Percentiles rank a stretch among this genome's conserved stretches.
These are phyloP conservation scores for Chytriomyces confervae DNA, from an alignment of 192 early-diverging fungal species.

Conservation along the genomic window DNA sequence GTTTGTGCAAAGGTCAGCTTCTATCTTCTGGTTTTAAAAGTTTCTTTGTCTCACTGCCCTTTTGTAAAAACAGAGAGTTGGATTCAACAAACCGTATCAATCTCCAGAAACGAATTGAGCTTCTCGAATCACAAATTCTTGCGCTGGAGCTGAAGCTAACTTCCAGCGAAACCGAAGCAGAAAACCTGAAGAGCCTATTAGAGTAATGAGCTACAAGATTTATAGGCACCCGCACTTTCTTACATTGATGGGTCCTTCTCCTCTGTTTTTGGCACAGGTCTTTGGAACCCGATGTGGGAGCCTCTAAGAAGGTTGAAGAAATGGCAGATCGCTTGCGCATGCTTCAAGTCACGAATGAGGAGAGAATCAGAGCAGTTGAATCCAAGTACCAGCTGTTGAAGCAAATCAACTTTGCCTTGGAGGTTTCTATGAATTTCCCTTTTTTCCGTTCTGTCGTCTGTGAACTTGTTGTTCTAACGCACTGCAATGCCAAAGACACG, in stretches of 20 bases:
- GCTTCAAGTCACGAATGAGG: conserved; percentile 11
- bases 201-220: background rate
- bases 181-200: background rate
- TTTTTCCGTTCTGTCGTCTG: too few relatives aligned
- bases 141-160: conserved; percentile 7
- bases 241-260: too few relatives aligned
- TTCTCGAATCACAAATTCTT: conserved; percentile 14
- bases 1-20: conserved; percentile 18
- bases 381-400: conserved; percentile 16
- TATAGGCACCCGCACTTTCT: too few relatives aligned
- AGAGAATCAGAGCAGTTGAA: conserved; percentile 16
- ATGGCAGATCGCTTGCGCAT: background rate
- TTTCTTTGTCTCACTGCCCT: background rate
- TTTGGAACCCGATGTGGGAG: background rate
- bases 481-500: too few relatives aligned
- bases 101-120: conserved; percentile 11
- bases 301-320: background rate
- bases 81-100: conserved; percentile 1
- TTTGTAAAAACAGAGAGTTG: conserved; percentile 7
- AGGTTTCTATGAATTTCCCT: background rate
- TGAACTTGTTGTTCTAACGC: too few relatives aligned
- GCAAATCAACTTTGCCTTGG: conserved; percentile 23
- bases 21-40: background rate
- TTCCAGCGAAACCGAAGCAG: background rate
- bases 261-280: background rate